These are phyloP conservation scores for Venturia oleaginea DNA, from an alignment of 2,329 filamentous ascomycete species.

Conservation along the genomic window DNA sequence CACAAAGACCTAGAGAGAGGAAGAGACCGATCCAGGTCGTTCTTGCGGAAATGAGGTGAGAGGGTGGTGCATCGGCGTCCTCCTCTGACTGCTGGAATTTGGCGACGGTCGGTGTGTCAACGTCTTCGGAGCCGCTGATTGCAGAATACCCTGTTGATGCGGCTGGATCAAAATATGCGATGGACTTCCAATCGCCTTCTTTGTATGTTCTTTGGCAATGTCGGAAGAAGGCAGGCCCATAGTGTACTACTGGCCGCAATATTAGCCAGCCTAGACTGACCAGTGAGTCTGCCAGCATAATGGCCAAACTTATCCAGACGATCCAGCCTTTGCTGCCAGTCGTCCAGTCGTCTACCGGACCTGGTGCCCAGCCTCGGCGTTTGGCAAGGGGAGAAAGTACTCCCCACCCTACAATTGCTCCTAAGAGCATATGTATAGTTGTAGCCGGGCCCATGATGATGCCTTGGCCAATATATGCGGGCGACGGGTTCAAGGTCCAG, in stretches of 20 bases:
- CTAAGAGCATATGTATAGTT: constrained; percentile 89
- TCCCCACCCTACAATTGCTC: constrained; percentile 83
- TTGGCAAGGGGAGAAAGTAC: constrained; percentile 85
- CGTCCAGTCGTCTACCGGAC: constrained; percentile 80
- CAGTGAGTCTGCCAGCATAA: constrained; percentile 92
- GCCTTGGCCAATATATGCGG: constrained; percentile 95
- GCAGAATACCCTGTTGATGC: constrained; percentile 7
- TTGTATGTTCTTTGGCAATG: constrained; percentile 4
- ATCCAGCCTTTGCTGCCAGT: constrained; percentile 96
- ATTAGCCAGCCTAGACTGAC: constrained; percentile 77
- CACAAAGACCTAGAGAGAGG: constrained; percentile 68
- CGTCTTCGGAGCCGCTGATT: constrained; percentile 9
- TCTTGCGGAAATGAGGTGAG: constrained; percentile 67
- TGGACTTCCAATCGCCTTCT: constrained; percentile 9
- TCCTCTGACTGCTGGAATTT: constrained; percentile 25
- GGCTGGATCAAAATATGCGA: background rate
- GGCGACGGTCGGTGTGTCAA: constrained; percentile 15
- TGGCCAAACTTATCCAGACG: constrained; percentile 89
- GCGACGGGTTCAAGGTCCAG: constrained; percentile 91
- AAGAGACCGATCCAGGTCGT: constrained; percentile 68
- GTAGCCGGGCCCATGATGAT: constrained; percentile 98
- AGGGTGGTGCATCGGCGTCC: constrained; percentile 70
- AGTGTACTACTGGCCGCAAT: constrained; percentile 50
- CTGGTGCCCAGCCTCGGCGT: constrained; percentile 77
- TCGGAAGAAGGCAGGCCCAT: constrained; percentile 5